phyloP scores from a whole-genome alignment of 176 grass and related monocot genomes.

The Eragrostis nindensis region DNA sequence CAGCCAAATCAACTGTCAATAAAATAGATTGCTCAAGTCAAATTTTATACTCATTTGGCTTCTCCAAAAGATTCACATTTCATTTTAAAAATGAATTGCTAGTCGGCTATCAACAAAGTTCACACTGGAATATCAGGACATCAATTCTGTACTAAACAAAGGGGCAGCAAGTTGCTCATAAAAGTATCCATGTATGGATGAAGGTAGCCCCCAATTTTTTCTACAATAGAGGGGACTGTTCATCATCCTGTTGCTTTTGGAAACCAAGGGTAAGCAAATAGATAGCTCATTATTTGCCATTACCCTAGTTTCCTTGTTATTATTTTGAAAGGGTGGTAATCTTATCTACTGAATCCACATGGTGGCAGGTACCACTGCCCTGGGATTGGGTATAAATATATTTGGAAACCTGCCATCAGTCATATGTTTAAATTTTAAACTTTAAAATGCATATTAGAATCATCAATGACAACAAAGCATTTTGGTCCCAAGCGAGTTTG shows the following conservation, averaged over 20 bases:
- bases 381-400: not conserved
- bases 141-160: conserved; percentile 1
- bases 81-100: not conserved
- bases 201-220: conserved; percentile 75
- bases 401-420: no score
- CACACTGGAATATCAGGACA: conserved; percentile 13
- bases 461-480: no score
- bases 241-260: conserved; percentile 67
- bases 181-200: conserved; percentile 35
- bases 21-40: not conserved
- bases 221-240: conserved; percentile 64
- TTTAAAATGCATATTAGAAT: conserved; percentile 9
- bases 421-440: no score
- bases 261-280: conserved; percentile 59
- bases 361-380: not conserved
- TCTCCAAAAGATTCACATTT: not conserved
- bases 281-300: conserved; percentile 50
- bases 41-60: not conserved
- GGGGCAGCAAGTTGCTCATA: not conserved
- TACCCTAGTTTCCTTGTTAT: conserved; percentile 41
- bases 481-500: no score
- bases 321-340: no score
- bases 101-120: not conserved
- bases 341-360: not conserved
- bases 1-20: not conserved